Evolutionary conservation across 1,284 basidiomycete genomes (phyloP), one percentile per base, ranked within the genome.

Genomic region (Lignosus rhinocerotis): DNA sequence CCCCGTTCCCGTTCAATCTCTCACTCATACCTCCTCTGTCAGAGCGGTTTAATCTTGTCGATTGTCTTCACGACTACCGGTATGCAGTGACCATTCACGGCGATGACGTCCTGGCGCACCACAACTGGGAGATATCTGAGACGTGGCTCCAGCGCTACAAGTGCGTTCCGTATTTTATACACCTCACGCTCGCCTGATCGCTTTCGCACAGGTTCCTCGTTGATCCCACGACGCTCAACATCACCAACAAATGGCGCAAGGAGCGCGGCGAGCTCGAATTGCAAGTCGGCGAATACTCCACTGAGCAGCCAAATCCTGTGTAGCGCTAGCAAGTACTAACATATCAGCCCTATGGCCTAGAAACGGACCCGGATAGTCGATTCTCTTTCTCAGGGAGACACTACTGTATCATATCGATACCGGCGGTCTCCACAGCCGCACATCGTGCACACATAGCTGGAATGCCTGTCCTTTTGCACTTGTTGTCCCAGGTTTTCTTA

Each of bases 51-150:
- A 88, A 90, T 68, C 74, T 93, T 17, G 83, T 88, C 4, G 90
- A 92, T 62, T 91, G 88, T 67, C 70, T 92, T 21, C 80, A 90
- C 60, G 87, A 90, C 60, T 87, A 88, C 63, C 81, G 86, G 34
- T 77, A 75, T 43, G 80, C 81, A 0, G 82, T 90, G 17, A 87
- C 83, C 0, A 82, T 95, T 49, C 93, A 95, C 60, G 93, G 92
- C 4, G 92, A 96, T 65, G 94, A 96, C 68, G 90, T 94, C 32
- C 79, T 96, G 17, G 88, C 88, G 5, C 92, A 96, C 68, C 78
- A 76, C 38, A 94, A 93, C 68, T 96, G 94, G 92, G 94, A 96
- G 73, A 81, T 96, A 51, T 80, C 82, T 7, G 93, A 95, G 69
- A 79, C 80, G 55, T 96, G 93, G 86, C 77, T 96, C 48, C 81